Conservation (phyloP, 108 stramenopile species). For the Parmales sp. region DNA sequence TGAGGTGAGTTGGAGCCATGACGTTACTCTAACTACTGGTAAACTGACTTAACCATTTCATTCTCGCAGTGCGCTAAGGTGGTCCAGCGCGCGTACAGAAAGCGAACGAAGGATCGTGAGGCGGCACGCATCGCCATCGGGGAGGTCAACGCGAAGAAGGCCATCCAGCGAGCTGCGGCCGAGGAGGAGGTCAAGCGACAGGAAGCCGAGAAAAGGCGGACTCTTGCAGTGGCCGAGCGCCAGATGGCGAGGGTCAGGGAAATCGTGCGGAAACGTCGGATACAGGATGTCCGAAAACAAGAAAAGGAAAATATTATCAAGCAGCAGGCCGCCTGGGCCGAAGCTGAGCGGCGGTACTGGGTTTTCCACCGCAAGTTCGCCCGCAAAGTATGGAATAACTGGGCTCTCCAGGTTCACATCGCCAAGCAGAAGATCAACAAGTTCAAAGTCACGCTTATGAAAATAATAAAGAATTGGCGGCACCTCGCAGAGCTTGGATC, state of each 20-base stretch:
- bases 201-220: background rate
- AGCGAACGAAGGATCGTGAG: background rate
- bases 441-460: conserved; percentile 1
- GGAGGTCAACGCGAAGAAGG: background rate
- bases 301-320: background rate
- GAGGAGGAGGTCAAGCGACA: background rate
- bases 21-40: too few relatives aligned
- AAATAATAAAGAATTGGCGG: background rate
- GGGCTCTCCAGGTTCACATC: background rate
- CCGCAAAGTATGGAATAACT: background rate
- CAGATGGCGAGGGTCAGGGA: background rate
- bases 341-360: background rate
- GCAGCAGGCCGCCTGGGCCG: background rate
- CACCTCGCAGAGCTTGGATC: background rate
- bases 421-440: background rate
- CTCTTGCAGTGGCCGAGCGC: background rate
- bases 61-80: background rate
- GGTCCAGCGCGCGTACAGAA: background rate
- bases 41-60: background rate
- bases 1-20: background rate
- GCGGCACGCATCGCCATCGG: background rate
- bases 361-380: background rate
- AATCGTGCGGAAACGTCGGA: background rate
- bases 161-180: background rate
- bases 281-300: background rate